Evolutionary conservation across 1,284 basidiomycete species (phyloP), one percentile per base, ranked within the genome.

Genomic region (Taiwanofungus camphoratus): DNA sequence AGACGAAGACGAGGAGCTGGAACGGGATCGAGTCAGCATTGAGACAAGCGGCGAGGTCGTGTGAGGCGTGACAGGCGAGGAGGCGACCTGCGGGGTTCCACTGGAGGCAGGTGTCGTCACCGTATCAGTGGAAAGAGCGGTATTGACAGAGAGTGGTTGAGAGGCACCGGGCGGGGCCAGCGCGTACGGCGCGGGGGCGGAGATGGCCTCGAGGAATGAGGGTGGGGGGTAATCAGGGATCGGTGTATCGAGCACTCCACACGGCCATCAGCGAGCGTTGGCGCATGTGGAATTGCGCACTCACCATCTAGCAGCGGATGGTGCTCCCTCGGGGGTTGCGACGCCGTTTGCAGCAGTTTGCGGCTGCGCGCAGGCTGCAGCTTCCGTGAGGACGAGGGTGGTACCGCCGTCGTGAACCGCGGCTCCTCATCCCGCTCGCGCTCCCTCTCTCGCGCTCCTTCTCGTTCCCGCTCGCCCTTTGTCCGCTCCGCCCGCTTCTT

Each of bases 211-310:
- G 42, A 70, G 70, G 55, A 78, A 79, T 1, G 75, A 70, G 29
- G 77, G 77, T 11, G 77, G 77, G 6, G 77, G 77, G 47, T 77
- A 76, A 55, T 77, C 69, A 16, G 77, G 76, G 42, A 77, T 63
- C 3, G 55, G 46, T n/a, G 55, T 53, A 44, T 57, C 61, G 55
- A 48, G 26, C 4, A 41, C 44, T 40, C 12, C 34, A 2, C 8
- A 26, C 15, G 22, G 40, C 32, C 29, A 22, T 19, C 1, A 7
- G 8, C 22, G 36, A 13, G 34, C 30, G 16, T 36, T 32, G 18
- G 21, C 4, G 24, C 9, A 36, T 21, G 22, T 4, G 1, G 7
- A 30, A 31, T 23, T 19, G 16, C 4, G 15, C 19, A 48, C 54
- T 22, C 36, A 56, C 52, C 50, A 24, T 56, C 52, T 5, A 48